Evolutionary conservation across 164 flowering plant genomes (phyloP).

Genomic region (Nelumbo lutea): DNA sequence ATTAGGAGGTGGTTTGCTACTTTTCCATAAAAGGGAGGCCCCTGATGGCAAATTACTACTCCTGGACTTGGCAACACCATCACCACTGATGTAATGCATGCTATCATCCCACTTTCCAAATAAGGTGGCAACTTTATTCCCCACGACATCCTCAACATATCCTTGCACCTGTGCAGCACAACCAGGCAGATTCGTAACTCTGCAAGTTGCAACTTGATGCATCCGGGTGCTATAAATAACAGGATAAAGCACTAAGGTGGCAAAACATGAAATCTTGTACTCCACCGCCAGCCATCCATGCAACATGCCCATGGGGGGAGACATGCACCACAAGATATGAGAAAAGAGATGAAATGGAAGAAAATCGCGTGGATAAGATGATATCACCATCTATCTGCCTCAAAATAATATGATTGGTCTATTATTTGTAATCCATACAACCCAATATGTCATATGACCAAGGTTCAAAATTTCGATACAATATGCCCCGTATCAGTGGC

Average conservation of each 20-base stretch:
- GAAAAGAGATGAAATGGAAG: background rate
- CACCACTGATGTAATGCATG: conserved; percentile 55
- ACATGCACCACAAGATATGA: background rate
- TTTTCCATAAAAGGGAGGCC: conserved; percentile 68
- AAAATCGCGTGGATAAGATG: too few species aligned
- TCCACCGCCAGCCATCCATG: background rate
- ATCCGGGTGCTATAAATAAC: background rate
- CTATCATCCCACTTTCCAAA: conserved; percentile 93
- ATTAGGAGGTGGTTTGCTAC: conserved; percentile 53
- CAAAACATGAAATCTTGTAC: conserved; percentile 5
- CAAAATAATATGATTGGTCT: too few species aligned
- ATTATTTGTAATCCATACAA: too few species aligned
- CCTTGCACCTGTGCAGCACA: conserved; percentile 60
- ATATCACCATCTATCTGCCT: too few species aligned
- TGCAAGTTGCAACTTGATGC: too few species aligned
- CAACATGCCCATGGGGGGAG: background rate
- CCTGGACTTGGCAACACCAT: conserved; percentile 38
- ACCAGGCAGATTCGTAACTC: background rate
- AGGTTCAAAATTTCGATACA: too few species aligned
- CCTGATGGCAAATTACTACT: conserved; percentile 28
- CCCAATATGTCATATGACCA: too few species aligned
- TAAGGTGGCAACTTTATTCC: conserved; percentile 59
- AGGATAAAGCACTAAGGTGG: background rate
- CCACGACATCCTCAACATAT: conserved; percentile 62
- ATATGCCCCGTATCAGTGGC: too few species aligned